Base-by-base conservation (phyloP, 306 rosid genomes). In the Begonia masoniana region DNA sequence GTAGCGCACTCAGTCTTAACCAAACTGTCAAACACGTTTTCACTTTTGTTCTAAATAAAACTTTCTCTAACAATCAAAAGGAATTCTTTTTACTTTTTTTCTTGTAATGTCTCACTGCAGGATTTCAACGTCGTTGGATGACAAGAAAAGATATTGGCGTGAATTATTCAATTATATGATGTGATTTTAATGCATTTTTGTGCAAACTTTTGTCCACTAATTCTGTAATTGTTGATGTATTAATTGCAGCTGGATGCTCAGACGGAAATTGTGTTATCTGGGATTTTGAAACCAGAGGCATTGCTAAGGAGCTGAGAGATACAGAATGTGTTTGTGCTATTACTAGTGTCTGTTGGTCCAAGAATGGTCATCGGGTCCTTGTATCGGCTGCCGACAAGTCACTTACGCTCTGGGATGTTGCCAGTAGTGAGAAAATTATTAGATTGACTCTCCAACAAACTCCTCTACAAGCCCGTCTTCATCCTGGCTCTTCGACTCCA, bases 241-340 rank as follows among this genome's bases (percentile, higher is more conserved):
- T 24, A 59, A 62, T 64, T 71, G 47, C 81, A 88, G 96, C 99
- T 70, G 99, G 99, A 26, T 83, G 95, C 83, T 77, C 84, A 49
- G 96, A 86, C 59, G 99, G 99, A 72, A 92, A 83, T 42, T 86
- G 96, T 64, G 59, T 92, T 58, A 68, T 92, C 39, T 92, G 99
- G 96, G 99, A 92, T 77, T 92, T 92, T 5, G 91, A 83, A 72
- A 83, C 94, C 54, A 77, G 99, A 80, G 99, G 96, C 24, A 72
- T 92, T 50, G 86, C 96, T 35, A 92, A 92, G 67, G 88, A 73
- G 78, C 96, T 92, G 39, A 74, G 56, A 16, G 96, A 86, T 65
- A 61, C 64, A 58, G 99, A 83, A 36, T 83, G 93, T 63, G 67
- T 73, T 62, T 79, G 92, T 55, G 82, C 80, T 5, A 68, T 83